phyloP scores from a whole-genome alignment of 495 filamentous ascomycete species.

The Daldinia childiae region DNA sequence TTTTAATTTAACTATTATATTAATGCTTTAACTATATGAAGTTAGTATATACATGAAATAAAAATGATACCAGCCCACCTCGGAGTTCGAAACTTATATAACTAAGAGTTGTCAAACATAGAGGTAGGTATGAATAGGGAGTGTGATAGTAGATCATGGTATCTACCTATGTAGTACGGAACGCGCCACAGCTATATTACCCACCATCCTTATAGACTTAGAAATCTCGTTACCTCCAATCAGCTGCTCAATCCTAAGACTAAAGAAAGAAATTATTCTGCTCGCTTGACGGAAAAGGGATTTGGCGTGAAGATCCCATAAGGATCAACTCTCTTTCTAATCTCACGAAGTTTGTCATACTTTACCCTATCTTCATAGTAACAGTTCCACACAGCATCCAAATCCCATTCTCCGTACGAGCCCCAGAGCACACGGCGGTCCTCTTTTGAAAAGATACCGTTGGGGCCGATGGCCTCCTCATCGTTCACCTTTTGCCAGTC shows the following conservation, averaged over 20 bases:
- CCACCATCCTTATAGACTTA: background rate
- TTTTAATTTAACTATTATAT: too few species aligned
- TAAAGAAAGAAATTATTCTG: conserved; percentile 10
- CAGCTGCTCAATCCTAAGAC: background rate
- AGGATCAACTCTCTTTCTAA: conserved; percentile 48
- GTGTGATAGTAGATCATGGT: background rate
- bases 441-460: conserved; percentile 50
- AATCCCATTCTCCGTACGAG: conserved; percentile 50
- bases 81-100: conserved; percentile 5
- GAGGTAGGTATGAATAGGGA: background rate
- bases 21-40: too few species aligned
- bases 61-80: background rate
- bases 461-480: conserved; percentile 44
- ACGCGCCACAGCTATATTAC: background rate
- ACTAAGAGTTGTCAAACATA: background rate
- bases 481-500: conserved; percentile 54
- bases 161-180: background rate
- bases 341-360: conserved; percentile 50
- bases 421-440: conserved; percentile 53
- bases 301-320: conserved; percentile 53
- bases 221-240: background rate
- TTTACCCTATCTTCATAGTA: conserved; percentile 52
- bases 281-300: conserved; percentile 48
- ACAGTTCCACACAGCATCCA: conserved; percentile 47
- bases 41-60: too few species aligned